Evolutionary conservation across 345 rosid species (phyloP).

Genomic region (Salix caprea): DNA sequence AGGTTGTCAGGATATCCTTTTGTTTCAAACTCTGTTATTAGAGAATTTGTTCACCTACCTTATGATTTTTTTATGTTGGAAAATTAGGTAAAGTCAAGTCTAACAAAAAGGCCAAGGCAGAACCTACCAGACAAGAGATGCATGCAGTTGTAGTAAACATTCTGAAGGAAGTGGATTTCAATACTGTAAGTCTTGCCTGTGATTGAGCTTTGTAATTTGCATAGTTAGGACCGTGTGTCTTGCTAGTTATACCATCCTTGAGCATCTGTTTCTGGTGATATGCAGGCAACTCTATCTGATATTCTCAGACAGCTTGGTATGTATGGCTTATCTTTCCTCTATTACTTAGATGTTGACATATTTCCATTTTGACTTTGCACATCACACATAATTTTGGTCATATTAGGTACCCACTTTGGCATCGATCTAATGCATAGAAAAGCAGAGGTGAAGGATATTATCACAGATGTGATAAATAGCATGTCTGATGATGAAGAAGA

Average conservation of each 20-base stretch:
- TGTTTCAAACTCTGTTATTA: neutral
- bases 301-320: conserved; percentile 79
- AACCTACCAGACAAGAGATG: conserved; percentile 84
- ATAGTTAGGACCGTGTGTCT: neutral
- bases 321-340: conserved; percentile 27
- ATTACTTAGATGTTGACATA: neutral
- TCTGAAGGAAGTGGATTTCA: conserved; percentile 93
- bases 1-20: neutral
- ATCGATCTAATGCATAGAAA: conserved; percentile 74
- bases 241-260: neutral
- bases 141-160: conserved; percentile 74
- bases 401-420: conserved; percentile 65
- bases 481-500: conserved; percentile 88
- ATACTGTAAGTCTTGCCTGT: conserved; percentile 57
- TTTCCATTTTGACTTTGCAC: neutral
- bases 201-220: neutral
- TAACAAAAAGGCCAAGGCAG: conserved; percentile 56
- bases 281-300: conserved; percentile 92
- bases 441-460: conserved; percentile 84
- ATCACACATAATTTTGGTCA: conserved; percentile 10
- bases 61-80: conserved; percentile 10
- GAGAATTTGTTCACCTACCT: neutral
- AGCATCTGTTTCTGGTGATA: neutral
- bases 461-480: conserved; percentile 80
- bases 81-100: conserved; percentile 54